phyloP scores from a whole-genome alignment of 176 grass and related monocot genomes.

The Chrysopogon serrulatus region DNA sequence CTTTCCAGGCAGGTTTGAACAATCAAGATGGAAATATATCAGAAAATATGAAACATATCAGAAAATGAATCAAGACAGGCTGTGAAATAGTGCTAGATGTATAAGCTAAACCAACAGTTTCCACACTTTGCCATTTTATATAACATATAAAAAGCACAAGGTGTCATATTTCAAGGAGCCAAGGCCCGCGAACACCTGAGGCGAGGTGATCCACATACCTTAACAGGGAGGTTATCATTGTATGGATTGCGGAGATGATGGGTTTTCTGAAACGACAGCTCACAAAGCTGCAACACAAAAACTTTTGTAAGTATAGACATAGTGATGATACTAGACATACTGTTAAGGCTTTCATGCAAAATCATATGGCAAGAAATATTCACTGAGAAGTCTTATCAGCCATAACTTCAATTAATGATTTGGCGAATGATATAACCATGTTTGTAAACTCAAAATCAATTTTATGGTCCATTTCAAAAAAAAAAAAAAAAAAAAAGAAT shows the following conservation, averaged over 20 bases:
- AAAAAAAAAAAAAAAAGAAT: too few species aligned
- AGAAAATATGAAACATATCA: neutral
- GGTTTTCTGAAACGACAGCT: constrained; percentile 97
- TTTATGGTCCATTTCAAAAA: neutral
- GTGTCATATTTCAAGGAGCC: neutral
- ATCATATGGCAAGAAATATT: neutral
- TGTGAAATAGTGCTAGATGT: neutral
- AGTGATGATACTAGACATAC: neutral
- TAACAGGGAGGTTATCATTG: constrained; percentile 98
- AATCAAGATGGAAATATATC: neutral
- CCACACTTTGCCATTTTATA: neutral
- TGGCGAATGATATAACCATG: neutral
- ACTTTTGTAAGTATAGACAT: constrained; percentile 27
- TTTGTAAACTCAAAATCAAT: neutral
- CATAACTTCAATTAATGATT: neutral
- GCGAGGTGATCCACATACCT: constrained; percentile 51
- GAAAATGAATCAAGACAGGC: neutral
- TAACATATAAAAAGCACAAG: neutral
- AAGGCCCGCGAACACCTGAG: neutral
- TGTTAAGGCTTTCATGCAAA: constrained; percentile 2
- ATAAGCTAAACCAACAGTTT: neutral
- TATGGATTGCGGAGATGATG: constrained; percentile 96
- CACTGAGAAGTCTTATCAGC: neutral
- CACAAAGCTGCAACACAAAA: constrained; percentile 81
- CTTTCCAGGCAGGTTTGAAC: neutral